Evolutionary conservation across 805 yeast species (phyloP), one percentile per base, ranked within the genome.

Genomic region (Torulaspora indica): DNA sequence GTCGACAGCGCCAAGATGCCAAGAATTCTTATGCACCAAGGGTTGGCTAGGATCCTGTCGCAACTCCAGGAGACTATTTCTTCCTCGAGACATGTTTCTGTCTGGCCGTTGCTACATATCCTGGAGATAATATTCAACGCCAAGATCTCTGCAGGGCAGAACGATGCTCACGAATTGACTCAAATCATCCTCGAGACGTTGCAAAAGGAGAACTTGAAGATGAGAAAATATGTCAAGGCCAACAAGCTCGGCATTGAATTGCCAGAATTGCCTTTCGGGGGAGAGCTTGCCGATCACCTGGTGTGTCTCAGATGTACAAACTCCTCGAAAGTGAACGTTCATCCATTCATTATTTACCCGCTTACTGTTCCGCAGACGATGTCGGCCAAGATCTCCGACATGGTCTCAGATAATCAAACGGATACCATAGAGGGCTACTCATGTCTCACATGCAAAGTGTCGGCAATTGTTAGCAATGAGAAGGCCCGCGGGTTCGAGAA

Each of bases 111-210:
- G 38, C 67, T 91, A 14, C 82, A 75, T 41, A 81, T 78, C 8
- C 66, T 93, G 40, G 98, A 91, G 57, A 64, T 63, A 8, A 80
- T 85, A 12, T 85, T 82, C 66, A 76, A 80, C 43, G 81, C 90
- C 3, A 79, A 77, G 51, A 81, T 93, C 22, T 81, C 95, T 2
- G 69, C 84, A 28, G 78, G 77, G 36, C 98, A 93, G 63, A 95
- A 91, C 58, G 98, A 91, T 67, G 96, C 98, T 0, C 97, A 93
- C 56, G 98, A 91, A 58, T 72, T 93, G 51, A 76, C 91, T 24
- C 95, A 88, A 60, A 66, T 87, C 41, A 73, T 90, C 15, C 67
- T 91, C 17, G 95, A 90, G 56, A 81, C 91, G 0, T 68, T 93
- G 40, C 80, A 83, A 40, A 74, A 73, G 43, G 97, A 91, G 58